These are phyloP conservation scores for Orbilia javanica DNA, from an alignment of 2,329 filamentous ascomycete genomes.

Conservation along the genomic window DNA sequence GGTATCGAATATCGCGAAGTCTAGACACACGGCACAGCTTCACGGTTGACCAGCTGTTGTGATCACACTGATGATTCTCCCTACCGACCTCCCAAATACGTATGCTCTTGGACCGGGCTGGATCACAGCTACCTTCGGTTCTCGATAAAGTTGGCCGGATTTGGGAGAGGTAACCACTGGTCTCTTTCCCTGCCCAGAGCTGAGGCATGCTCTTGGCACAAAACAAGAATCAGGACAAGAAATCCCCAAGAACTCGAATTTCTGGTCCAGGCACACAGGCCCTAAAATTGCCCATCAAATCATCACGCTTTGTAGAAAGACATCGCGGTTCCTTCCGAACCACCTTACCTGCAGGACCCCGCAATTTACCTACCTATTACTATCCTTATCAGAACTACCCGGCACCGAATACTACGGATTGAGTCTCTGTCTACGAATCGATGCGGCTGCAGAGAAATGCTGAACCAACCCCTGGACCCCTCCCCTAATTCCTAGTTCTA, in stretches of 20 bases:
- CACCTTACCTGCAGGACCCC: conserved; percentile 13
- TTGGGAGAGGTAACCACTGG: conserved; percentile 14
- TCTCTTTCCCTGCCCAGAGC: conserved; percentile 33
- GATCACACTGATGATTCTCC: background rate
- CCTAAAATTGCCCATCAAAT: conserved; percentile 19
- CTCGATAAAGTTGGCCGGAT: conserved; percentile 42
- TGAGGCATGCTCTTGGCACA: conserved; percentile 42
- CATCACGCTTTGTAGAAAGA: conserved; percentile 23
- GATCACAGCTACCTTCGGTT: conserved; percentile 42
- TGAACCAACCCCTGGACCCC: conserved; percentile 52
- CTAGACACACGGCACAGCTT: conserved; percentile 9
- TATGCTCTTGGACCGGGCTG: background rate
- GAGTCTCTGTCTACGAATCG: conserved; percentile 2
- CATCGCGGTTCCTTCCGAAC: conserved; percentile 31
- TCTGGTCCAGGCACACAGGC: conserved; percentile 29
- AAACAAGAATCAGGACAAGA: conserved; percentile 59
- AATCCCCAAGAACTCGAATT: conserved; percentile 51
- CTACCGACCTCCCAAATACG: conserved; percentile 32
- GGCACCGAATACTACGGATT: conserved; percentile 20
- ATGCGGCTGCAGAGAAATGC: conserved; percentile 43
- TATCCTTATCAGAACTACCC: conserved; percentile 18
- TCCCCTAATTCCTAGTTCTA: conserved; percentile 45
- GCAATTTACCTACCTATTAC: conserved; percentile 11
- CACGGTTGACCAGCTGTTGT: conserved; percentile 6
- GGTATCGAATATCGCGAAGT: conserved; percentile 13